phyloP scores from a whole-genome alignment of 768 basidiomycete genomes.

The Pulveroboletus sp. region DNA sequence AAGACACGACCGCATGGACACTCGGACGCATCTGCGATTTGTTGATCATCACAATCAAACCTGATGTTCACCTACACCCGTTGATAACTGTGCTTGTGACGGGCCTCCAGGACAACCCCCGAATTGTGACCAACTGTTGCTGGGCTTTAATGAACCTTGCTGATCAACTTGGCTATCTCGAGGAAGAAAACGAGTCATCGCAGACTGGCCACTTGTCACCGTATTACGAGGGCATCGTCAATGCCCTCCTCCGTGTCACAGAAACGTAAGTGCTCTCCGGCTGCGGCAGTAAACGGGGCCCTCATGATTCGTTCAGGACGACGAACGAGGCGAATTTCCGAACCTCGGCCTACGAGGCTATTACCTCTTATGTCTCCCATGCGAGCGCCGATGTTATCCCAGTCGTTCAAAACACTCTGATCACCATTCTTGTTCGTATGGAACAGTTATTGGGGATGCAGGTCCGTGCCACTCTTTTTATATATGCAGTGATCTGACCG shows the following conservation, averaged over 20 bases:
- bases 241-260: slow-evolving; percentile 79
- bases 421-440: slow-evolving; percentile 85
- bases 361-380: slow-evolving; percentile 81
- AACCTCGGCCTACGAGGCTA: slow-evolving; percentile 94
- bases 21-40: slow-evolving; percentile 92
- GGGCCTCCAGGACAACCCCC: slow-evolving; percentile 74
- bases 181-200: slow-evolving; percentile 52
- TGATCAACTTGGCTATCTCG: slow-evolving; percentile 77
- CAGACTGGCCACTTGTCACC: slow-evolving; percentile 70
- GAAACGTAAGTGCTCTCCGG: slow-evolving; percentile 58
- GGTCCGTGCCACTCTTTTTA: slow-evolving; percentile 40
- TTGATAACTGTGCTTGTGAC: slow-evolving; percentile 79
- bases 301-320: slow-evolving; percentile 41
- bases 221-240: slow-evolving; percentile 85
- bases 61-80: slow-evolving; percentile 81
- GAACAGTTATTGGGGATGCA: slow-evolving; percentile 83
- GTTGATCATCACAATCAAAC: slow-evolving; percentile 80
- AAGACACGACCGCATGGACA: slow-evolving; percentile 98
- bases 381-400: slow-evolving; percentile 74
- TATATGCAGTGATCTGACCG: neutral
- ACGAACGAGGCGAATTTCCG: slow-evolving; percentile 90
- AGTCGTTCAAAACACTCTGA: slow-evolving; percentile 76
- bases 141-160: slow-evolving; percentile 96
- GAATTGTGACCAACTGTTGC: slow-evolving; percentile 91
- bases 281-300: neutral